Percentiles rank a stretch among this genome's conserved stretches.
Conservation (phyloP, 2,329 filamentous ascomycete species). For the Kalmusia sp. region DNA sequence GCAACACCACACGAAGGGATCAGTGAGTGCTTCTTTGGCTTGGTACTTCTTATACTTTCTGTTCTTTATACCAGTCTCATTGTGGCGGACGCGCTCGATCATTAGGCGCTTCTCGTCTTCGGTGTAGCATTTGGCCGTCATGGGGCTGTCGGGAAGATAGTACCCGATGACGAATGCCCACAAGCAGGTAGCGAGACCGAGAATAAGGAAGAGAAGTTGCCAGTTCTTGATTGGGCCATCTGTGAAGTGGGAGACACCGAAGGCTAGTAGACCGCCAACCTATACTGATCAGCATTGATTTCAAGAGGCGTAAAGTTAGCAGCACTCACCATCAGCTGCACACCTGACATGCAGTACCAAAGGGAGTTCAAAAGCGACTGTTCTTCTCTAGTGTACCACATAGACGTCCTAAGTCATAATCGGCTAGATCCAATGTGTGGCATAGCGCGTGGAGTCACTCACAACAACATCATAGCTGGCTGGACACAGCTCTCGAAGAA, state of each 20-base stretch:
- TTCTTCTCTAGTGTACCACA: slow-evolving; percentile 35
- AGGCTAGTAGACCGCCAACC: slow-evolving; percentile 51
- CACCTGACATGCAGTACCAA: slow-evolving; percentile 46
- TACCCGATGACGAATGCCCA: slow-evolving; percentile 35
- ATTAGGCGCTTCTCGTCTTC: slow-evolving; percentile 45
- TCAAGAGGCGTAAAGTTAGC: slow-evolving; percentile 14
- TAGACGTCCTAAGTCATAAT: slow-evolving; percentile 21
- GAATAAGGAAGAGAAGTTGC: slow-evolving; percentile 54
- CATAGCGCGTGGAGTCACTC: not conserved
- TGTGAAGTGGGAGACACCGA: slow-evolving; percentile 38
- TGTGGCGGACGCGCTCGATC: slow-evolving; percentile 44
- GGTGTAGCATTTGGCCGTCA: slow-evolving; percentile 41
- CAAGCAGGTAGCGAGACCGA: slow-evolving; percentile 47
- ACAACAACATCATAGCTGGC: slow-evolving; percentile 39
- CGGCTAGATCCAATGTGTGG: slow-evolving; percentile 10
- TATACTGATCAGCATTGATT: slow-evolving; percentile 18
- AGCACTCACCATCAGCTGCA: slow-evolving; percentile 42
- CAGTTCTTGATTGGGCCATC: slow-evolving; percentile 40
- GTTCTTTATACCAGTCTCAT: slow-evolving; percentile 46
- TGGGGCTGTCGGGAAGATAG: slow-evolving; percentile 45
- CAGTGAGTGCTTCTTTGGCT: slow-evolving; percentile 26
- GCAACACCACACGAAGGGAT: slow-evolving; percentile 30
- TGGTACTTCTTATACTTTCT: slow-evolving; percentile 33
- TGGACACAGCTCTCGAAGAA: slow-evolving; percentile 36
- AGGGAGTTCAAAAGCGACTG: slow-evolving; percentile 26